phyloP scores from a whole-genome alignment of 306 rosid genomes.

The Quercus rubra region DNA sequence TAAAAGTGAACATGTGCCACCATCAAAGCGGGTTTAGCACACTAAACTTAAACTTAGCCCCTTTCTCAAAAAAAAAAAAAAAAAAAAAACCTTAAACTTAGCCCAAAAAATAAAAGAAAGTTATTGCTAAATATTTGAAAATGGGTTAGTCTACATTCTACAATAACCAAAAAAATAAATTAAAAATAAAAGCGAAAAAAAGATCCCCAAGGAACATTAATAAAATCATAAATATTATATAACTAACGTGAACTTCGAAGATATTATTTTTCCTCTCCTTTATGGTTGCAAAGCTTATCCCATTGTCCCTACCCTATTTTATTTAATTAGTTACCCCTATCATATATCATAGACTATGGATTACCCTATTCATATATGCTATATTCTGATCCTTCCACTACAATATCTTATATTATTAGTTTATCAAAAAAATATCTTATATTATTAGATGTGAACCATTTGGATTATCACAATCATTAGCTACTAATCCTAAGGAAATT shows the following conservation, averaged over 20 bases:
- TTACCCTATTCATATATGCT: background rate
- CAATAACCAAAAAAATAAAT: background rate
- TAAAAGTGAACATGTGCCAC: too few relatives aligned
- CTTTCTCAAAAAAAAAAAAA: too few relatives aligned
- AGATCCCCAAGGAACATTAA: background rate
- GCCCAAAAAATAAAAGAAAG: too few relatives aligned
- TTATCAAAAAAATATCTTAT: too few relatives aligned
- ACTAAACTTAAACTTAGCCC: too few relatives aligned
- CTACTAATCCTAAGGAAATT: background rate
- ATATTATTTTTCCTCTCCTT: background rate
- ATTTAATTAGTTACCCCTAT: background rate
- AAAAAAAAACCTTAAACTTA: too few relatives aligned
- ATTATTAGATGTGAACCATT: too few relatives aligned
- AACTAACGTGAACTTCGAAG: background rate
- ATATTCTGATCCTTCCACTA: background rate
- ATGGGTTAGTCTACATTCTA: too few relatives aligned
- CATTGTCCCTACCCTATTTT: background rate
- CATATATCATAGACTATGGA: background rate
- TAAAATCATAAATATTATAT: background rate
- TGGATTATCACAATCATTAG: constrained; percentile 13
- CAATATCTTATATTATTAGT: too few relatives aligned
- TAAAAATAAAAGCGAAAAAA: background rate
- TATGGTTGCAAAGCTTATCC: too few relatives aligned
- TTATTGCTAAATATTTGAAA: too few relatives aligned
- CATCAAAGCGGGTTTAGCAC: too few relatives aligned